phyloP scores from a whole-genome alignment of 768 basidiomycete genomes.

The Kondoa subrosea region DNA sequence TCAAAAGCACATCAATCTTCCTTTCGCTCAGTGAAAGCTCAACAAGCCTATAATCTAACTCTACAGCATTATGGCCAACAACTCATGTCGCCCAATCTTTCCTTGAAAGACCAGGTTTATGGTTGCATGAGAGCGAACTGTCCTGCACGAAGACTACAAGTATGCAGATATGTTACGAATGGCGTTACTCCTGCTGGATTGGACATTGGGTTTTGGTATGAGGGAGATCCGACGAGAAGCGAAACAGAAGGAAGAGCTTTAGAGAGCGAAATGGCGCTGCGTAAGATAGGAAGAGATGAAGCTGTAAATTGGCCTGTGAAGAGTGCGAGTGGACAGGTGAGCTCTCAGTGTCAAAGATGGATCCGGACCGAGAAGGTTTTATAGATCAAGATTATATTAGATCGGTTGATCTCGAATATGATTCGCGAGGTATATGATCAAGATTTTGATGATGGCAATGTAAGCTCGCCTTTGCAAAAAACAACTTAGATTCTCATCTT shows the following conservation, averaged over 20 bases:
- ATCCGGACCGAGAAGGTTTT: no score
- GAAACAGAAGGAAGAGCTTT: not conserved
- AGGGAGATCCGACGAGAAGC: not conserved
- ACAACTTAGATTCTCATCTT: not conserved
- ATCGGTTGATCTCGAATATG: not conserved
- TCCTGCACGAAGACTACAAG: not conserved
- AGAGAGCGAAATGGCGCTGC: not conserved
- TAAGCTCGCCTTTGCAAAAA: not conserved
- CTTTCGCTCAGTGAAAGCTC: no score
- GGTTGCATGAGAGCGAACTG: not conserved
- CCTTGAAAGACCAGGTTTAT: not conserved
- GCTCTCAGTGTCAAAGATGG: no score
- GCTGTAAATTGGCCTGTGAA: not conserved
- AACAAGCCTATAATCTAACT: no score
- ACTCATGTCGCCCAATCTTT: not conserved
- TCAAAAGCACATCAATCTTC: no score
- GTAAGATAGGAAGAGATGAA: not conserved
- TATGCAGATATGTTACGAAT: not conserved
- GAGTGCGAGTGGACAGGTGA: no score
- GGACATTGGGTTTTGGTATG: not conserved
- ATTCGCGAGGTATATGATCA: not conserved
- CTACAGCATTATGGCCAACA: not conserved
- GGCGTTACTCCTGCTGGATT: not conserved
- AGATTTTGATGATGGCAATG: not conserved
- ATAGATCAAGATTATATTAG: not conserved